A percentile compares a stretch with the other conserved stretches of the same genome.
phyloP scores from a whole-genome alignment of 768 basidiomycete genomes.

The Lentinula sp. region DNA sequence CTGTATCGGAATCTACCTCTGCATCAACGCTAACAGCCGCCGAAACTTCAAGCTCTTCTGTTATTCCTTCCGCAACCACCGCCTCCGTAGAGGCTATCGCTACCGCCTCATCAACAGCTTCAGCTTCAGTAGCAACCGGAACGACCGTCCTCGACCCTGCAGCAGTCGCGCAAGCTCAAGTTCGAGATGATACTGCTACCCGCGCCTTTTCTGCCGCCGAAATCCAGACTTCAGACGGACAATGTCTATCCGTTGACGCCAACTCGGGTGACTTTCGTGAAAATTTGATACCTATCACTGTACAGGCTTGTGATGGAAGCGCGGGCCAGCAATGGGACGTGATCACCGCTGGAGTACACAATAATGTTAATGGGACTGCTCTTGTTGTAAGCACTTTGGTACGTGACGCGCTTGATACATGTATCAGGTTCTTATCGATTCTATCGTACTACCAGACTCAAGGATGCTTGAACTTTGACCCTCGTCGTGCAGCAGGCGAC shows the following conservation, averaged over 20 bases:
- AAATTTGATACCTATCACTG: slow-evolving; percentile 14
- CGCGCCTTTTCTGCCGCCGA: slow-evolving; percentile 13
- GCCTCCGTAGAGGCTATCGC: neutral
- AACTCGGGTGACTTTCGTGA: slow-evolving; percentile 16
- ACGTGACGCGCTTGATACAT: too few species aligned
- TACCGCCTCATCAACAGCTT: neutral
- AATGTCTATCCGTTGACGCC: slow-evolving; percentile 13
- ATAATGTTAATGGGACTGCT: slow-evolving; percentile 12
- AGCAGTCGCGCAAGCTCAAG: slow-evolving; percentile 15
- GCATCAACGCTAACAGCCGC: neutral
- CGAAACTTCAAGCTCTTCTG: neutral
- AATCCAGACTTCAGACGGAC: slow-evolving; percentile 14
- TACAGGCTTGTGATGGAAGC: slow-evolving; percentile 13
- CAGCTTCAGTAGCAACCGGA: slow-evolving; percentile 1
- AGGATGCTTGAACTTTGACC: slow-evolving; percentile 19
- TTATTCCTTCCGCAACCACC: neutral
- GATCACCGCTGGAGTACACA: slow-evolving; percentile 15
- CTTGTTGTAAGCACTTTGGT: slow-evolving; percentile 15
- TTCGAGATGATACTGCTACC: slow-evolving; percentile 17
- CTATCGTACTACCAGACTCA: slow-evolving; percentile 8
- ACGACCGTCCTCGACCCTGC: slow-evolving; percentile 11
- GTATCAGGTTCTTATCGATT: neutral
- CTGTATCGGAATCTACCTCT: neutral
- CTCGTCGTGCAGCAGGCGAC: slow-evolving; percentile 14
- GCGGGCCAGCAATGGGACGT: slow-evolving; percentile 16